Evolutionary conservation across 306 rosid genomes (phyloP).

Genomic region (Ormosia semicastrata): DNA sequence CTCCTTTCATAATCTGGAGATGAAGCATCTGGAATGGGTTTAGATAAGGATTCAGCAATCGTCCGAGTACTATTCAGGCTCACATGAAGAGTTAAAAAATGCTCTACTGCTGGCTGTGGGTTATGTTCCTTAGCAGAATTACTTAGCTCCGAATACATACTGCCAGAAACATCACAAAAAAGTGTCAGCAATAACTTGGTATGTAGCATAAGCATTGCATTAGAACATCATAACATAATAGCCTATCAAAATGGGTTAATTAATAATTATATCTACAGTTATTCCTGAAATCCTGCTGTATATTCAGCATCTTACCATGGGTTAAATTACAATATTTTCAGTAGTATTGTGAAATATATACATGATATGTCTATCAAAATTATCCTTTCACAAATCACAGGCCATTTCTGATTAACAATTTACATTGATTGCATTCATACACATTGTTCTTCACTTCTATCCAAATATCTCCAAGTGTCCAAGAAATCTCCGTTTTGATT

Average conservation of each 20-base stretch:
- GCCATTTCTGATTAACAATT: not conserved
- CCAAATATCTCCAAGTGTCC: not conserved
- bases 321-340: not conserved
- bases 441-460: slow-evolving; percentile 7
- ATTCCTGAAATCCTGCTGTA: not conserved
- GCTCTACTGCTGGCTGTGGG: slow-evolving; percentile 94
- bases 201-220: not conserved
- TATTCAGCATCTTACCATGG: slow-evolving; percentile 5
- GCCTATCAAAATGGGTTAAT: not conserved
- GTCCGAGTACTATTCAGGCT: slow-evolving; percentile 58
- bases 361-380: not conserved
- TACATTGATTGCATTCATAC: not conserved
- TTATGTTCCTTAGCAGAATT: slow-evolving; percentile 79
- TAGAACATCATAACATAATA: not conserved
- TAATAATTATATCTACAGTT: not conserved
- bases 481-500: slow-evolving; percentile 1
- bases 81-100: slow-evolving; percentile 75
- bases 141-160: slow-evolving; percentile 73
- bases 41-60: slow-evolving; percentile 68
- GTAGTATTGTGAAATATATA: not conserved
- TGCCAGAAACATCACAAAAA: slow-evolving; percentile 44
- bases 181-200: slow-evolving; percentile 30
- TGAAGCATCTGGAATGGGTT: slow-evolving; percentile 48
- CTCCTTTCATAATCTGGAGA: slow-evolving; percentile 64
- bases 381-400: not conserved